Percentiles rank a stretch among this genome's conserved stretches.
Evolutionary conservation across 768 basidiomycete genomes (phyloP).

Genomic region (Coprinellus aureogranulatus): DNA sequence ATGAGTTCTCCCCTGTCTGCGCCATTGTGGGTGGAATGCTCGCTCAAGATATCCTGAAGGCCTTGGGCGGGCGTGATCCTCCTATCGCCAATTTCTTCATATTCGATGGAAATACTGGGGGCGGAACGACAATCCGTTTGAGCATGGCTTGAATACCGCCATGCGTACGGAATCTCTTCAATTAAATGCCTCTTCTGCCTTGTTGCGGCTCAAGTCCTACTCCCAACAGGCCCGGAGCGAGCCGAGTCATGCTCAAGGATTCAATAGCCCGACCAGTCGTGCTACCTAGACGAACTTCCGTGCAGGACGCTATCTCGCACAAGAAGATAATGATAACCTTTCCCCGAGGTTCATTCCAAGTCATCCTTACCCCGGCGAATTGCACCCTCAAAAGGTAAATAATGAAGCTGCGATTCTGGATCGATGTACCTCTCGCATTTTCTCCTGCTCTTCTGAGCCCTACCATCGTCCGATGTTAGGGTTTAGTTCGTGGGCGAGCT

Average conservation of each 20-base stretch:
- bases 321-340: conserved; percentile 11
- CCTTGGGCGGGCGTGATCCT: conserved; percentile 84
- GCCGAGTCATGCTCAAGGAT: neutral
- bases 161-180: neutral
- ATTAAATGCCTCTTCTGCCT: neutral
- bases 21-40: conserved; percentile 94
- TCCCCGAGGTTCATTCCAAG: conserved; percentile 12
- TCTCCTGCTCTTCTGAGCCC: neutral
- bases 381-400: conserved; percentile 5
- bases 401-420: neutral
- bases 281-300: conserved; percentile 2
- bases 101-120: conserved; percentile 81
- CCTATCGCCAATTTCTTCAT: conserved; percentile 91
- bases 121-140: conserved; percentile 64
- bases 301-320: neutral
- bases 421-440: neutral
- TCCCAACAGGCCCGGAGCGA: neutral
- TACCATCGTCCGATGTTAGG: neutral
- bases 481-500: no score
- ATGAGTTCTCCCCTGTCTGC: conserved; percentile 91
- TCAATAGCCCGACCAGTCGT: no score
- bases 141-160: conserved; percentile 38
- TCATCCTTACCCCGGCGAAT: neutral
- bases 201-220: conserved; percentile 3
- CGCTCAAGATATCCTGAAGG: conserved; percentile 92